phyloP scores from a whole-genome alignment of 257 asterid species.

The Gardenia jasminoides region DNA sequence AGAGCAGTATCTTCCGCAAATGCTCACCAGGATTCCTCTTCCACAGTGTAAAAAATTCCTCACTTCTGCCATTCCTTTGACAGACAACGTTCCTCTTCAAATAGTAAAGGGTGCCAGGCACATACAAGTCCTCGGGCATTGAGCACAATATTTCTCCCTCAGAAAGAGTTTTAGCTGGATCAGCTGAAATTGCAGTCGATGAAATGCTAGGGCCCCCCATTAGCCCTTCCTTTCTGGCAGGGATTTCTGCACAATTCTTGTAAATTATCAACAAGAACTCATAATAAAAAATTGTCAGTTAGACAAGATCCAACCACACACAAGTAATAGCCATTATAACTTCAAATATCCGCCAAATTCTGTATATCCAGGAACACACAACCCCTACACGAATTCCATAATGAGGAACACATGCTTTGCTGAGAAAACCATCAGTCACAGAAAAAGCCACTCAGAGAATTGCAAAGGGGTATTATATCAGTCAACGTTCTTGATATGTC shows the following conservation, averaged over 20 bases:
- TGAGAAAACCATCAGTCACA: not conserved
- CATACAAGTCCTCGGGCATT: constrained; percentile 49
- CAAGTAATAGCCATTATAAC: not conserved
- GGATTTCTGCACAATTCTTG: constrained; percentile 33
- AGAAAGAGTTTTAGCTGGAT: constrained; percentile 20
- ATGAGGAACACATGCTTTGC: not conserved
- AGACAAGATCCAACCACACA: not conserved
- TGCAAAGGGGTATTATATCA: not conserved
- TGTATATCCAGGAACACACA: not conserved
- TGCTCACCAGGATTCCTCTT: constrained; percentile 81
- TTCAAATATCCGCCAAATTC: not conserved
- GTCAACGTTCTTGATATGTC: not conserved
- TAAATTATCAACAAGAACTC: not conserved
- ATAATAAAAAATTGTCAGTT: not conserved
- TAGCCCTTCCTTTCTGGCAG: constrained; percentile 16
- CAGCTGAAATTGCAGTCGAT: constrained; percentile 27
- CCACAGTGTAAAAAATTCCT: constrained; percentile 61
- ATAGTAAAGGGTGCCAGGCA: constrained; percentile 72
- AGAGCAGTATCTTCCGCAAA: constrained; percentile 72
- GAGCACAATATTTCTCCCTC: constrained; percentile 20
- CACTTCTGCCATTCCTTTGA: constrained; percentile 24
- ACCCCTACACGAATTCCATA: not conserved
- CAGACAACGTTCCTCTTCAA: constrained; percentile 56
- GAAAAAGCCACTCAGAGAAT: not conserved
- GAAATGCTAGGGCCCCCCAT: constrained; percentile 19